Percentiles rank a stretch among this genome's conserved stretches.
Conservation (phyloP, 495 filamentous ascomycete species). For the Bombardia bombarda region DNA sequence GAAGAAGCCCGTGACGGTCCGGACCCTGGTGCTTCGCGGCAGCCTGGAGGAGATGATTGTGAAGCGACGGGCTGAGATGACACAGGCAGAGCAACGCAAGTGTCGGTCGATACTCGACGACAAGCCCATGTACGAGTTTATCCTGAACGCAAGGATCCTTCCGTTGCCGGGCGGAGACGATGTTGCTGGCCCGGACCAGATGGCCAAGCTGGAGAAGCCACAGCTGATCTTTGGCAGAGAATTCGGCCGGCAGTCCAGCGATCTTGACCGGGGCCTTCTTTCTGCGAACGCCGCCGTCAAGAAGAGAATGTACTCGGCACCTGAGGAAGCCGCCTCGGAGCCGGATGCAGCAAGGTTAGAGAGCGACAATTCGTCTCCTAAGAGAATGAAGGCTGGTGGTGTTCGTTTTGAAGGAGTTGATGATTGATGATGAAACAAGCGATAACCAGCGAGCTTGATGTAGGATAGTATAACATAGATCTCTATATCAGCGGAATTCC, state of each 20-base stretch:
- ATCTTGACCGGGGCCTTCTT: constrained; percentile 31
- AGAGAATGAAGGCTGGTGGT: too few relatives aligned
- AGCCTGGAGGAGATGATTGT: constrained; percentile 86
- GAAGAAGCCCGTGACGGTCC: constrained; percentile 68
- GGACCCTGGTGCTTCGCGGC: constrained; percentile 74
- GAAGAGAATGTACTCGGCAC: too few relatives aligned
- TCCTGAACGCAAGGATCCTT: constrained; percentile 62
- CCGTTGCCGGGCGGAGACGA: constrained; percentile 40
- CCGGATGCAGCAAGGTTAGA: too few relatives aligned
- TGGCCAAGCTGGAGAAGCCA: constrained; percentile 43
- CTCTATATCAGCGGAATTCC: too few relatives aligned
- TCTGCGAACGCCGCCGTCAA: too few relatives aligned
- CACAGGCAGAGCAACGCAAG: constrained; percentile 59
- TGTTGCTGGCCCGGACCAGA: constrained; percentile 38
- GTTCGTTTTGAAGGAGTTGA: too few relatives aligned
- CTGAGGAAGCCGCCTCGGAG: too few relatives aligned
- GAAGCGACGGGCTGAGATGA: constrained; percentile 66
- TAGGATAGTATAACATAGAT: too few relatives aligned
- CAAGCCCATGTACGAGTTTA: constrained; percentile 65
- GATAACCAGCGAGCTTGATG: too few relatives aligned
- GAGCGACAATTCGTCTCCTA: too few relatives aligned
- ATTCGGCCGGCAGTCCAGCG: constrained; percentile 20
- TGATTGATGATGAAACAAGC: too few relatives aligned
- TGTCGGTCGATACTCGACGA: constrained; percentile 71
- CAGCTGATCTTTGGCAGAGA: constrained; percentile 54